These are phyloP conservation scores for Vachellia pachyceras DNA, from an alignment of 306 rosid genomes.

Conservation along the genomic window DNA sequence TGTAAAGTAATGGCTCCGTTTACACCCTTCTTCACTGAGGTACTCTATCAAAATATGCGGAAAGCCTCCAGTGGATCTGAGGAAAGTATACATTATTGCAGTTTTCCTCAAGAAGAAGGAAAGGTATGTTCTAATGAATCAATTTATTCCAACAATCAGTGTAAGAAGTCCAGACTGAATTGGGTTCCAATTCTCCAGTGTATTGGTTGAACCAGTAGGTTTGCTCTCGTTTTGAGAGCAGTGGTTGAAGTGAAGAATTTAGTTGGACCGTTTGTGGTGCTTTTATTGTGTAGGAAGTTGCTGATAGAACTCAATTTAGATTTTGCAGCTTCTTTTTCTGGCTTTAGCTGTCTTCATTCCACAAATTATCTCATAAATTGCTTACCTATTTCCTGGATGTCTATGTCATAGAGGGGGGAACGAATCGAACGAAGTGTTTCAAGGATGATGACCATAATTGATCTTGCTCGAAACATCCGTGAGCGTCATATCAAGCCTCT, in stretches of 20 bases:
- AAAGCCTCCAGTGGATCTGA: conserved; percentile 71
- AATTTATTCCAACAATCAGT: not conserved
- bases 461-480: conserved; percentile 93
- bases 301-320: not conserved
- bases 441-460: conserved; percentile 92
- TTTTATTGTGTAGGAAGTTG: not conserved
- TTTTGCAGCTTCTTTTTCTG: conserved; percentile 15
- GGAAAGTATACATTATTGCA: conserved; percentile 90
- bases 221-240: no score
- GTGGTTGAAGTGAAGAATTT: no score
- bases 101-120: conserved; percentile 81
- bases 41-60: conserved; percentile 86
- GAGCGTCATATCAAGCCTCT: conserved; percentile 97
- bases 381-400: conserved; percentile 30
- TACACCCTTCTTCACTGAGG: conserved; percentile 97
- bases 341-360: conserved; percentile 27
- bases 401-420: conserved; percentile 71
- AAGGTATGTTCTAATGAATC: conserved; percentile 55
- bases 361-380: conserved; percentile 24
- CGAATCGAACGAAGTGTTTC: conserved; percentile 90
- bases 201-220: no score
- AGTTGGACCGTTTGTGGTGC: not conserved
- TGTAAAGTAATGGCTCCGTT: conserved; percentile 99
- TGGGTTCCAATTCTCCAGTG: no score
- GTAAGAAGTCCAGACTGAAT: no score